Conservation (phyloP, 2,329 filamentous ascomycete species). For the Aspergillus versicolor region DNA sequence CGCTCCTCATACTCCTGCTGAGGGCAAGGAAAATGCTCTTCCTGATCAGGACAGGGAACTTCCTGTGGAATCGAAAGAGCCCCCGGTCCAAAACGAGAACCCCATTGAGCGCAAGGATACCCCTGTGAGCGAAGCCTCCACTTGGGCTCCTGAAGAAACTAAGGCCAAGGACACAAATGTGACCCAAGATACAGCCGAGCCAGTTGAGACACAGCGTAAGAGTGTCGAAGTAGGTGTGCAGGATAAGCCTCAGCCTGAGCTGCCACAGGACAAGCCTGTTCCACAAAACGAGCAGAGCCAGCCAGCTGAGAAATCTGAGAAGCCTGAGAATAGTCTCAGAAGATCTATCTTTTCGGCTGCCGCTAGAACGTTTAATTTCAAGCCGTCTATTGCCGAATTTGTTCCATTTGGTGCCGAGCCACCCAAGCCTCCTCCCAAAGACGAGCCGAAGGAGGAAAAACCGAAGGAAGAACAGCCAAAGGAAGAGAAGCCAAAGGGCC, state of each 20-base stretch:
- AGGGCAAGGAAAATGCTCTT: slow-evolving; percentile 37
- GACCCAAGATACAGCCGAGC: slow-evolving; percentile 50
- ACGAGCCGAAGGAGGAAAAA: slow-evolving; percentile 13
- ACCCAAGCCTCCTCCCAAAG: slow-evolving; percentile 16
- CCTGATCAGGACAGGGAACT: slow-evolving; percentile 41
- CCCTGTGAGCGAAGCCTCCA: slow-evolving; percentile 42
- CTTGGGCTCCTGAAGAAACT: slow-evolving; percentile 64
- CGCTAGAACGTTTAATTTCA: slow-evolving; percentile 66
- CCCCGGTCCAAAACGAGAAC: slow-evolving; percentile 44
- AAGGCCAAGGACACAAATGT: slow-evolving; percentile 45
- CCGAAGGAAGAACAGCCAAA: too few species aligned
- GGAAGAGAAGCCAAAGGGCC: slow-evolving; percentile 19
- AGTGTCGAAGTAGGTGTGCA: slow-evolving; percentile 14
- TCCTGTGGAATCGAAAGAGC: slow-evolving; percentile 29
- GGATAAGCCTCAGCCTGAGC: slow-evolving; percentile 14
- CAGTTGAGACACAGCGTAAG: slow-evolving; percentile 13
- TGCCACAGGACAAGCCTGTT: neutral
- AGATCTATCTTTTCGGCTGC: slow-evolving; percentile 67
- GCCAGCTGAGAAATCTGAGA: slow-evolving; percentile 18
- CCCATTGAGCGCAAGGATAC: slow-evolving; percentile 27
- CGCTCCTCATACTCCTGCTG: slow-evolving; percentile 27
- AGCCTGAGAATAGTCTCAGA: slow-evolving; percentile 27
- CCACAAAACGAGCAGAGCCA: slow-evolving; percentile 14
- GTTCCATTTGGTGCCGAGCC: slow-evolving; percentile 20
- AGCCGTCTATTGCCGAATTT: slow-evolving; percentile 33